phyloP scores from a whole-genome alignment of 2,329 filamentous ascomycete species.

The Verruconis gallopava region DNA sequence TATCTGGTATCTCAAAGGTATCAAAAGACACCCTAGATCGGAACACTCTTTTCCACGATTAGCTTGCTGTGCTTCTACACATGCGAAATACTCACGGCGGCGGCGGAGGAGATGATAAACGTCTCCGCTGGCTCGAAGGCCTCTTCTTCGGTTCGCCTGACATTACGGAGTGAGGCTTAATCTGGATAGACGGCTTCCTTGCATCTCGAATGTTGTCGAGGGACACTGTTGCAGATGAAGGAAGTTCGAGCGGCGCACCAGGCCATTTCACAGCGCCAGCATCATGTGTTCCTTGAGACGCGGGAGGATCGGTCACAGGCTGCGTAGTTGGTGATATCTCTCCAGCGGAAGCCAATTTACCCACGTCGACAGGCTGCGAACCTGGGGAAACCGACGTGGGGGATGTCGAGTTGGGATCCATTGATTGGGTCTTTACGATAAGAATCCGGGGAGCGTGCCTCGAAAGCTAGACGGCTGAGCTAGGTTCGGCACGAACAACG shows the following conservation, averaged over 20 bases:
- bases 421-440: no score
- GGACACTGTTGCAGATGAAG: slow-evolving; percentile 14
- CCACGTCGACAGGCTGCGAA: neutral
- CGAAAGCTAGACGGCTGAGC: no score
- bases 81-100: no score
- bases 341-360: neutral
- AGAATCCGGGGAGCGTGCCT: no score
- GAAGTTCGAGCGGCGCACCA: slow-evolving; percentile 16
- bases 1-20: slow-evolving; percentile 49
- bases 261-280: slow-evolving; percentile 13
- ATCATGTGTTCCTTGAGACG: neutral
- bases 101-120: slow-evolving; percentile 27
- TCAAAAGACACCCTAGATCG: slow-evolving; percentile 52
- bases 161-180: slow-evolving; percentile 21
- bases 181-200: slow-evolving; percentile 27
- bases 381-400: slow-evolving; percentile 1
- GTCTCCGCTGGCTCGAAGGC: slow-evolving; percentile 10
- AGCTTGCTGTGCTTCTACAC: no score
- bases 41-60: slow-evolving; percentile 4
- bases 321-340: neutral
- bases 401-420: neutral
- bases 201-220: slow-evolving; percentile 13
- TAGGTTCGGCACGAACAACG: no score
- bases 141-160: slow-evolving; percentile 2
- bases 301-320: neutral